Conservation (phyloP, 2,329 filamentous ascomycete species). For the Helicocarpus griseus region DNA sequence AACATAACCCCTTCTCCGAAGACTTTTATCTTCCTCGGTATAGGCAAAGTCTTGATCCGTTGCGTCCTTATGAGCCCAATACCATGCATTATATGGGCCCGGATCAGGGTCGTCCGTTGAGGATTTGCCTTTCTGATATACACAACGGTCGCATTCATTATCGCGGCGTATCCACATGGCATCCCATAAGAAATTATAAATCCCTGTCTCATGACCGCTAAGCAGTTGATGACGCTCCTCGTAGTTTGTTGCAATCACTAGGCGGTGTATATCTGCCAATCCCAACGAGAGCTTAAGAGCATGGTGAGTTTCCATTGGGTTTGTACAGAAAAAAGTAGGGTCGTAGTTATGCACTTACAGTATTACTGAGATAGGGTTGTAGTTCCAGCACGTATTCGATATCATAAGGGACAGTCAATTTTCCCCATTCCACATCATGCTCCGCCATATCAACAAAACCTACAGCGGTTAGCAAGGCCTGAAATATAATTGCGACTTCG, state of each 20-base stretch:
- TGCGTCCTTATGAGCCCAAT: conserved; percentile 4
- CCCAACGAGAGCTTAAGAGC: conserved; percentile 10
- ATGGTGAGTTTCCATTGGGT: no score
- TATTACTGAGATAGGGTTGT: no score
- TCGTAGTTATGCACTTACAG: no score
- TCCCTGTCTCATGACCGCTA: neutral
- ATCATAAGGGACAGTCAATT: conserved; percentile 2
- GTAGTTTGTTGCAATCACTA: conserved; percentile 5
- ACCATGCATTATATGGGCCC: conserved; percentile 7
- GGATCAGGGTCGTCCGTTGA: conserved; percentile 3
- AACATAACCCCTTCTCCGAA: conserved; percentile 8
- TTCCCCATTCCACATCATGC: conserved; percentile 9
- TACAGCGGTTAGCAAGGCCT: neutral
- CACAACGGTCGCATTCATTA: no score
- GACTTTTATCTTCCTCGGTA: neutral
- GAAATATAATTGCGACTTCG: neutral
- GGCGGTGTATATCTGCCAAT: conserved; percentile 1
- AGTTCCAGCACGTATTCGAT: neutral
- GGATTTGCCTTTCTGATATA: neutral
- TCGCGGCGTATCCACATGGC: no score
- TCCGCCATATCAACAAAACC: conserved; percentile 8
- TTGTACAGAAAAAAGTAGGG: no score
- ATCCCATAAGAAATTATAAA: no score
- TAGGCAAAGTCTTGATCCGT: neutral
- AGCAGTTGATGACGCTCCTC: conserved; percentile 5